These are phyloP conservation scores for Closterium sp. DNA, from an alignment of 139 green algal genomes.

Conservation along the genomic window DNA sequence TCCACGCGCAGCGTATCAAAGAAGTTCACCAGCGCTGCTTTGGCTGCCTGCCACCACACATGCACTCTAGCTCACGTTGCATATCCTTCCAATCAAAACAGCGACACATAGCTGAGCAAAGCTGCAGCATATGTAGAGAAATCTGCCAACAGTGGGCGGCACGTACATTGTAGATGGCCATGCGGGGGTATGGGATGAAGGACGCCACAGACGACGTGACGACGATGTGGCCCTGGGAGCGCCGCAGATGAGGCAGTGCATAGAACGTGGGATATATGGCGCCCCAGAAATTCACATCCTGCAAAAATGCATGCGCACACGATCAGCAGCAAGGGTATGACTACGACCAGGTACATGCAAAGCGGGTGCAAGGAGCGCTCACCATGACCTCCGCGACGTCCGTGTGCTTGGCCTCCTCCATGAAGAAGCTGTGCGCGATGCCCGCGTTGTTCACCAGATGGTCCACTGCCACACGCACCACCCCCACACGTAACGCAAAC, in stretches of 20 bases:
- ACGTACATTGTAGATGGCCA: slow-evolving; percentile 45
- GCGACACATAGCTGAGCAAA: neutral
- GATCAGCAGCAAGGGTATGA: neutral
- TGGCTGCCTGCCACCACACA: slow-evolving; percentile 19
- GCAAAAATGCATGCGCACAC: neutral
- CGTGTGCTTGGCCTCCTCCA: slow-evolving; percentile 3
- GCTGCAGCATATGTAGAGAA: neutral
- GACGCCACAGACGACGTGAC: slow-evolving; percentile 36
- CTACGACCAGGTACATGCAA: neutral
- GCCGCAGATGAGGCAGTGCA: slow-evolving; percentile 42
- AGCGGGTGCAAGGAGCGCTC: neutral
- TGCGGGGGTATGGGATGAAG: slow-evolving; percentile 43
- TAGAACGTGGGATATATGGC: slow-evolving; percentile 45
- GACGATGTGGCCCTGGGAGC: slow-evolving; percentile 30
- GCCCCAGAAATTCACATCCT: slow-evolving; percentile 47
- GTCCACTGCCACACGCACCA: slow-evolving; percentile 28
- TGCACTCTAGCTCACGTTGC: neutral
- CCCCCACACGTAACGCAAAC: neutral
- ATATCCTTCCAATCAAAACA: neutral
- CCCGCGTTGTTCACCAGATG: slow-evolving; percentile 42
- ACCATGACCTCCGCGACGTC: neutral
- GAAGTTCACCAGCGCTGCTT: slow-evolving; percentile 43
- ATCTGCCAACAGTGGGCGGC: neutral
- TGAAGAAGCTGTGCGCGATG: slow-evolving; percentile 25
- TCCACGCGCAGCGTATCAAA: slow-evolving; percentile 47